Evolutionary conservation across 2,329 filamentous ascomycete genomes (phyloP), one percentile per base, ranked within the genome.

Genomic region (Endoconidiophora laricicola): DNA sequence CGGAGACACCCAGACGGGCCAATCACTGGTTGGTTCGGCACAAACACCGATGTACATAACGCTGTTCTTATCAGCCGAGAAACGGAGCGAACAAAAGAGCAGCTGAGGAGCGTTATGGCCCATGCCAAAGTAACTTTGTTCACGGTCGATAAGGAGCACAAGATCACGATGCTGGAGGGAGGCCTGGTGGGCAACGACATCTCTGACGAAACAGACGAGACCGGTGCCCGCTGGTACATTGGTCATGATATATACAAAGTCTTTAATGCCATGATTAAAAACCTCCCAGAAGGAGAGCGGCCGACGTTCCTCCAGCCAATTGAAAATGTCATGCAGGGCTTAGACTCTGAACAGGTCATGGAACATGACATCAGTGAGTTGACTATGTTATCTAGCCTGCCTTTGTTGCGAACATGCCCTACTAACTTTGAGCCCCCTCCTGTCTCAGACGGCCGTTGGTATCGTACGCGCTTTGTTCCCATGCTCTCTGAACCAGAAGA

Each of bases 1-100:
- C 71, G 70, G 38, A 77, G 85, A 53, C 73, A 72, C 54, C 72
- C 79, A 42, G 75, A 74, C 0, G 81, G 81, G 2, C 66, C 72
- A 44, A 85, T 88, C 45, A 70, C 84, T 52, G 86, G 83, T 59
- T 88, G 83, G 83, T 86, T 84, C 57, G 84, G 70, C 14, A 86
- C 82, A 1, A 86, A 80, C 58, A 87, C 83, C 10, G 83, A 90
- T 55, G 82, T 87, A 16, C 79, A 88, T 58, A 82, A 87, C 54
- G 46, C 46, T 14, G 71, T 78, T 41, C 79, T 87, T 2, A 71
- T 83, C 58, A 74, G 80, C 12, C 78, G 81, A 53, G 69, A 81
- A 54, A 80, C 80, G 14, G 78, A 76, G 54, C 71, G 77, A 52
- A 81, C 74, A 16, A 72, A 78, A n/a, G 75, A 81, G 57, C 81